A percentile compares a stretch with the other conserved stretches of the same genome.
These are phyloP conservation scores for Nemania sp. DNA, from an alignment of 2,329 filamentous ascomycete genomes.

Conservation along the genomic window DNA sequence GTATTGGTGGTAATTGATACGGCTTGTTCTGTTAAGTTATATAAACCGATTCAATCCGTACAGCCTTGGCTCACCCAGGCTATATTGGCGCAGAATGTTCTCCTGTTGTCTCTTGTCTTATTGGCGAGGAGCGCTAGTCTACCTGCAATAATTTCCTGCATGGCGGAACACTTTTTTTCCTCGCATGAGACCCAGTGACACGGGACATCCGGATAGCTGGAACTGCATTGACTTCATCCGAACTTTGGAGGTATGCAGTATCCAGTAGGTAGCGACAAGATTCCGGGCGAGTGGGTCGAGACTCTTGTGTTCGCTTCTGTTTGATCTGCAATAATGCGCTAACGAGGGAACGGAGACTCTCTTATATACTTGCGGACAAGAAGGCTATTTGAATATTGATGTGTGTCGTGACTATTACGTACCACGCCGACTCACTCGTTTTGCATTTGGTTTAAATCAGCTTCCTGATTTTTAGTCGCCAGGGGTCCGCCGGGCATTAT, in stretches of 20 bases:
- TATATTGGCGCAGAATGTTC: not conserved
- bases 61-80: not conserved
- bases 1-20: conserved; percentile 7
- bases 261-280: conserved; percentile 6
- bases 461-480: not conserved
- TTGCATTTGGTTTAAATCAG: not conserved
- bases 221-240: conserved; percentile 25
- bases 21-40: conserved; percentile 7
- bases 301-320: conserved; percentile 21
- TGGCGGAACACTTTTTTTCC: conserved; percentile 22
- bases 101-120: too few species aligned
- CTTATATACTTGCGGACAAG: conserved; percentile 1
- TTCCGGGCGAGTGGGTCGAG: conserved; percentile 27
- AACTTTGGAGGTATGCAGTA: conserved; percentile 11
- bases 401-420: not conserved
- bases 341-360: conserved; percentile 5
- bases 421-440: not conserved
- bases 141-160: conserved; percentile 22
- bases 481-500: not conserved
- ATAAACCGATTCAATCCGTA: conserved; percentile 32
- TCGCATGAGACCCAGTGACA: conserved; percentile 27
- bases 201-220: conserved; percentile 27
- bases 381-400: not conserved
- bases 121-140: not conserved
- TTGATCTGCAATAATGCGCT: conserved; percentile 24